Evolutionary conservation across 1,139 yeast species (phyloP).

Genomic region (Debaryomyces fabryi): DNA sequence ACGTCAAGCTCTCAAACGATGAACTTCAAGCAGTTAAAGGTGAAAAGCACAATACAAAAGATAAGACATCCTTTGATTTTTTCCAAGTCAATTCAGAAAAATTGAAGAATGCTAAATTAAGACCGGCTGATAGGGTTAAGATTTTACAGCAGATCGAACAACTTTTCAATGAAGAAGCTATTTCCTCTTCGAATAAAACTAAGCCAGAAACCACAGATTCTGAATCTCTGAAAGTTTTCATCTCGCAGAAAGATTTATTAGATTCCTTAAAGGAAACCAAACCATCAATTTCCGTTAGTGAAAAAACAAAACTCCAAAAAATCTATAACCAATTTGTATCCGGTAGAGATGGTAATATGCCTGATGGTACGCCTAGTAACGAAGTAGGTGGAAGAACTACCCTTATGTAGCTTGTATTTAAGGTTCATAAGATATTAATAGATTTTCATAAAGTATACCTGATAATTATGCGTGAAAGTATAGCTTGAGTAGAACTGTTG

Average conservation of each 20-base stretch:
- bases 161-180: conserved; percentile 23
- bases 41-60: conserved; percentile 17
- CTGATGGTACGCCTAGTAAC: conserved; percentile 78
- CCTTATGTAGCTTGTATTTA: conserved; percentile 47
- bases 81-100: conserved; percentile 40
- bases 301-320: conserved; percentile 58
- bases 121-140: conserved; percentile 49
- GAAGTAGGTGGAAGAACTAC: conserved; percentile 88
- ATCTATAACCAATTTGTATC: conserved; percentile 77
- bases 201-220: conserved; percentile 14
- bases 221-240: conserved; percentile 31
- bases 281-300: conserved; percentile 81
- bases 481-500: not conserved
- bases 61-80: conserved; percentile 30
- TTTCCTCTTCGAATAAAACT: conserved; percentile 7
- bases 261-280: conserved; percentile 75
- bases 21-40: conserved; percentile 28
- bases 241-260: conserved; percentile 58
- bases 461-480: not conserved
- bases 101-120: conserved; percentile 32
- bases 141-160: conserved; percentile 52
- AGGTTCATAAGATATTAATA: not conserved
- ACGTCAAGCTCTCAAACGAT: conserved; percentile 60
- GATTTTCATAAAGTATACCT: not conserved
- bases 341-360: conserved; percentile 87